Percentiles rank a stretch among this genome's conserved stretches.
Evolutionary conservation across 345 rosid species (phyloP).

Genomic region (Dovyalis caffra): DNA sequence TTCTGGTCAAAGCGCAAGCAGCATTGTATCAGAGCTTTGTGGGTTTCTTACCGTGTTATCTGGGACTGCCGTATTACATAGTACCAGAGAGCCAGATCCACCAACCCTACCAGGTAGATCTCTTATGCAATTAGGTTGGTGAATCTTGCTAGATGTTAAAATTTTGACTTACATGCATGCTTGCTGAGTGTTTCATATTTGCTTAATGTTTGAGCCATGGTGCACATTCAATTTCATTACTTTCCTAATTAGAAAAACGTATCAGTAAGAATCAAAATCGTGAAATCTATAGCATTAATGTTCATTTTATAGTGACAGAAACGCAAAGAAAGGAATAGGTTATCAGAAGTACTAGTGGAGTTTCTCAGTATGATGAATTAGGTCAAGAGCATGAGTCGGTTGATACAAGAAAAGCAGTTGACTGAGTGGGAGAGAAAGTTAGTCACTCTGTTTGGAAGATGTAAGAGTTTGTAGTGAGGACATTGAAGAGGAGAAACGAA

Average conservation of each 20-base stretch:
- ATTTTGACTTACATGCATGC: background rate
- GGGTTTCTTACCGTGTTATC: slow-evolving; percentile 73
- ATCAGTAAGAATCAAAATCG: background rate
- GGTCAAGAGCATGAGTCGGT: background rate
- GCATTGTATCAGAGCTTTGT: slow-evolving; percentile 67
- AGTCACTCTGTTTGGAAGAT: background rate
- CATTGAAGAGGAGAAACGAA: background rate
- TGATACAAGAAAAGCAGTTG: background rate
- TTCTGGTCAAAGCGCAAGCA: slow-evolving; percentile 76
- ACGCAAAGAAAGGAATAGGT: background rate
- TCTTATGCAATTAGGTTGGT: background rate
- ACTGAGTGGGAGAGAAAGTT: background rate
- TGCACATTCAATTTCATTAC: slow-evolving; percentile 1
- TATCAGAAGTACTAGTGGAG: background rate
- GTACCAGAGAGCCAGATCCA: slow-evolving; percentile 66
- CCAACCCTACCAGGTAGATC: slow-evolving; percentile 55
- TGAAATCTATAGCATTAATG: background rate
- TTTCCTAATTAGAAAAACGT: background rate
- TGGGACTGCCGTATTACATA: slow-evolving; percentile 66
- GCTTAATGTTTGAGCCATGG: background rate
- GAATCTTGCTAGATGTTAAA: background rate
- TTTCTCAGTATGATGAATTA: background rate
- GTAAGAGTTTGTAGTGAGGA: background rate
- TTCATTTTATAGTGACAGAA: background rate
- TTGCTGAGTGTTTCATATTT: background rate